These are phyloP conservation scores for Metschnikowia corniflorae DNA, from an alignment of 805 yeast genomes.

Conservation along the genomic window DNA sequence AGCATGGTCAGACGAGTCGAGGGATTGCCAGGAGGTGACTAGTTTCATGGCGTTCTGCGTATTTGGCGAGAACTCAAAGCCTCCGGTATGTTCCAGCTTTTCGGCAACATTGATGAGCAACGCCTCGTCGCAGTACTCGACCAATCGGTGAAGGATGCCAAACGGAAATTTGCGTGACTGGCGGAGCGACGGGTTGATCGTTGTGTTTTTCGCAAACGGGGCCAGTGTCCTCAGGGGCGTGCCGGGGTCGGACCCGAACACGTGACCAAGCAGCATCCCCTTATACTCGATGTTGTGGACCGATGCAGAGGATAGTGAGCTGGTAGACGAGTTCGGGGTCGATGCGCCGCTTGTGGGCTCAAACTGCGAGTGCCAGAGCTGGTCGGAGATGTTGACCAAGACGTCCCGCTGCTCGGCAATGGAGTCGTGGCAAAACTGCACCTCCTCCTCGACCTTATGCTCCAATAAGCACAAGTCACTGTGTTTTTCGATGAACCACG, in stretches of 20 bases:
- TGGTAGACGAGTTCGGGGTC: conserved; percentile 15
- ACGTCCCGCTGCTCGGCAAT: conserved; percentile 65
- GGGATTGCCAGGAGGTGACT: conserved; percentile 41
- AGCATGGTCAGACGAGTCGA: conserved; percentile 62
- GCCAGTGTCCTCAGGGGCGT: conserved; percentile 21
- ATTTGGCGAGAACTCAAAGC: conserved; percentile 50
- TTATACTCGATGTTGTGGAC: conserved; percentile 46
- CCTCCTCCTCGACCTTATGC: conserved; percentile 74
- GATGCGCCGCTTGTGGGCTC: conserved; percentile 15
- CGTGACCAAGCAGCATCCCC: conserved; percentile 42
- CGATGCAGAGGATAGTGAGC: conserved; percentile 21
- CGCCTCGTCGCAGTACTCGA: conserved; percentile 73
- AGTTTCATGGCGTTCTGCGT: conserved; percentile 54
- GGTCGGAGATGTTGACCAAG: conserved; percentile 43
- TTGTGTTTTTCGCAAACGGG: conserved; percentile 4
- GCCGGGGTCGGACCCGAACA: conserved; percentile 5
- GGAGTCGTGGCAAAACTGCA: conserved; percentile 71
- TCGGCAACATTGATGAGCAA: conserved; percentile 58
- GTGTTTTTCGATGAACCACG: conserved; percentile 95
- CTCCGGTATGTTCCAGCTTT: conserved; percentile 49
- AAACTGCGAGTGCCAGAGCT: conserved; percentile 24
- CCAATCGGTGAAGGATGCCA: conserved; percentile 52
- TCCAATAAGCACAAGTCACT: conserved; percentile 83
- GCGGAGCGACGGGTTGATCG: conserved; percentile 32
- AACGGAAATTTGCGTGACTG: conserved; percentile 55